Conservation (phyloP, 1,284 basidiomycete genomes). For the Chalciporus sp. region DNA sequence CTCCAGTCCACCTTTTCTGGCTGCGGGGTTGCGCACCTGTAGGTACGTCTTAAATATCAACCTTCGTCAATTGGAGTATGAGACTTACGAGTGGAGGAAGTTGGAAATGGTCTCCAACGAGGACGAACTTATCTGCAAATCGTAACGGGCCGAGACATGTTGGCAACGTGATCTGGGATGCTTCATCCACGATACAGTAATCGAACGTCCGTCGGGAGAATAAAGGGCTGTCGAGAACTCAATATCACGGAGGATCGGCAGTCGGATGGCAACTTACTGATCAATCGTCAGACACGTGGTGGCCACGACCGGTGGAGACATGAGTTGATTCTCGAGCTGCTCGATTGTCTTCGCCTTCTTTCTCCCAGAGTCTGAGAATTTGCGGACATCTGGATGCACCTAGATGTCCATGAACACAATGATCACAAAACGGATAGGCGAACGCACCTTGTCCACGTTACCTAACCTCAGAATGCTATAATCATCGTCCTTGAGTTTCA, state of each 20-base stretch:
- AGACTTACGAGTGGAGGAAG: slow-evolving; percentile 83
- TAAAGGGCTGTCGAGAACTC: slow-evolving; percentile 58
- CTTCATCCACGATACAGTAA: slow-evolving; percentile 98
- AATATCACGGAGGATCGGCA: background rate
- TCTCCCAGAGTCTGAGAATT: slow-evolving; percentile 66
- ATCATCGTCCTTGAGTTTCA: slow-evolving; percentile 72
- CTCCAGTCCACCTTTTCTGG: slow-evolving; percentile 85
- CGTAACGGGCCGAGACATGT: slow-evolving; percentile 93
- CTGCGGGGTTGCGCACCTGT: slow-evolving; percentile 80
- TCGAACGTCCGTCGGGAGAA: slow-evolving; percentile 89
- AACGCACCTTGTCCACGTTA: slow-evolving; percentile 78
- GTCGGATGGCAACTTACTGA: slow-evolving; percentile 65
- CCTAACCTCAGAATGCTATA: slow-evolving; percentile 86
- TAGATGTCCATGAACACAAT: slow-evolving; percentile 30
- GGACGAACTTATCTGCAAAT: slow-evolving; percentile 87
- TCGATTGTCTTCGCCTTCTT: slow-evolving; percentile 64
- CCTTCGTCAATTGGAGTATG: background rate
- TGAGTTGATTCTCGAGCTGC: slow-evolving; percentile 78
- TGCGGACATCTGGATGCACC: slow-evolving; percentile 80
- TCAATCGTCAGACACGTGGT: slow-evolving; percentile 94
- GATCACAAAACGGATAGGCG: background rate
- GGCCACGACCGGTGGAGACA: slow-evolving; percentile 90
- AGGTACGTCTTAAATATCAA: background rate
- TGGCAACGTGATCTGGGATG: slow-evolving; percentile 96
- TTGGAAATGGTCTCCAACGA: slow-evolving; percentile 97